Base-by-base conservation (phyloP, 176 grass and related monocot species). In the Areca catechu region DNA sequence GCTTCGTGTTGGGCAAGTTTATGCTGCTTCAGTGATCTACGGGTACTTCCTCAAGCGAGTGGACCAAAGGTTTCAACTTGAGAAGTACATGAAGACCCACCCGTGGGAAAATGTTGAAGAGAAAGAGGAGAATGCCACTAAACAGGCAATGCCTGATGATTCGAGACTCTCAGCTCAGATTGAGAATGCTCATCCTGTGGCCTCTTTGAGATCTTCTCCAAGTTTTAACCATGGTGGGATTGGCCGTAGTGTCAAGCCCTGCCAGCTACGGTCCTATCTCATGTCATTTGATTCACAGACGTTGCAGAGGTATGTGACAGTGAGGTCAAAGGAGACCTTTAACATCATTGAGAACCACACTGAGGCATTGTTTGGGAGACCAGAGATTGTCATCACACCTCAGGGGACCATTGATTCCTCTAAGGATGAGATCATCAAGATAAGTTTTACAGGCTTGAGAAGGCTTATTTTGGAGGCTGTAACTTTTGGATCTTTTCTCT, bases 21-120 rank as follows among this genome's bases (percentile, higher is more conserved):
- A 98, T 54, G 88, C 93, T 64, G 93, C 93, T 70, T 98, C 93
- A 18, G 87, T 92, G 23, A 98, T 98, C 81, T 98, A 92, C 60
- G 93, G 93, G 5, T 98, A 98, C 58, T 98, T 92, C 76, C 88
- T 98, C 25, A 98, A 89, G 79, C 71, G 93, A 64, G 84, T 98
- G 16, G 93, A 98, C 67, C 75, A 92, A 61, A 79, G 93, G 19
- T 98, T 98, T 71, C 93, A 98, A 52, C 93, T 98, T 0, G 93
- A 98, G 73, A 92, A 92, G 59, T 80, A 87, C 4, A 85, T 92
- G 78, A 92, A 98, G 73, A 63, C 60, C 63, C 93, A 92, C 51
- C 93, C 87, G 15, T 88, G 78, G 88, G 93, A 84, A 51, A 69
- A 75, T 9, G 30, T 7, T 34, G 30, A 9, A 56, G 80, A 88